Percentiles rank a stretch among this genome's conserved stretches.
These are phyloP conservation scores for Ballota nigra DNA, from an alignment of 257 asterid genomes.

Conservation along the genomic window DNA sequence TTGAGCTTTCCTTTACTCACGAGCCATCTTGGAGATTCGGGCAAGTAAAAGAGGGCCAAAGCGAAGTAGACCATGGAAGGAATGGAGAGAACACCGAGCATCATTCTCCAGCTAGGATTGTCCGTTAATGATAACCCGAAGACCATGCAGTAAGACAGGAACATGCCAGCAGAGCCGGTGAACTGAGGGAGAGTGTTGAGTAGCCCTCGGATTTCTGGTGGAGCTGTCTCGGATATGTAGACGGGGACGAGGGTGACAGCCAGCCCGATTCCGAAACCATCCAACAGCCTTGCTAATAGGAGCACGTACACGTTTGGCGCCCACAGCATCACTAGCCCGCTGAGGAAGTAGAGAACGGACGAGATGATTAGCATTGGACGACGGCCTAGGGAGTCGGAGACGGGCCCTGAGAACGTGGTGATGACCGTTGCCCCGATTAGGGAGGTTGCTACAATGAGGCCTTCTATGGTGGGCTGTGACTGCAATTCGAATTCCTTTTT, in stretches of 20 bases:
- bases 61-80: conserved; percentile 71
- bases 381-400: conserved; percentile 77
- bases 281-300: conserved; percentile 83
- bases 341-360: conserved; percentile 65
- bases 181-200: conserved; percentile 92
- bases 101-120: conserved; percentile 87
- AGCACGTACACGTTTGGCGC: conserved; percentile 85
- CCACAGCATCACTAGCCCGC: conserved; percentile 91
- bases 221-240: conserved; percentile 94
- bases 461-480: conserved; percentile 81
- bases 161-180: conserved; percentile 86
- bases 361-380: conserved; percentile 94
- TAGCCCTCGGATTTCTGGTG: conserved; percentile 81
- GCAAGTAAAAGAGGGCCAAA: conserved; percentile 61
- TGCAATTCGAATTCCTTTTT: conserved; percentile 76
- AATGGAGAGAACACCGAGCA: conserved; percentile 88
- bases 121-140: conserved; percentile 75
- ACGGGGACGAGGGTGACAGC: conserved; percentile 92
- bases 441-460: conserved; percentile 88
- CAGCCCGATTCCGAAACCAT: conserved; percentile 91
- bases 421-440: conserved; percentile 89
- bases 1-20: conserved; percentile 85
- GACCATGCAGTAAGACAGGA: conserved; percentile 88
- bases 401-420: conserved; percentile 85
- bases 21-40: conserved; percentile 99